Evolutionary conservation across 2,329 filamentous ascomycete genomes (phyloP).

Genomic region (Trichoderma semiorbis): DNA sequence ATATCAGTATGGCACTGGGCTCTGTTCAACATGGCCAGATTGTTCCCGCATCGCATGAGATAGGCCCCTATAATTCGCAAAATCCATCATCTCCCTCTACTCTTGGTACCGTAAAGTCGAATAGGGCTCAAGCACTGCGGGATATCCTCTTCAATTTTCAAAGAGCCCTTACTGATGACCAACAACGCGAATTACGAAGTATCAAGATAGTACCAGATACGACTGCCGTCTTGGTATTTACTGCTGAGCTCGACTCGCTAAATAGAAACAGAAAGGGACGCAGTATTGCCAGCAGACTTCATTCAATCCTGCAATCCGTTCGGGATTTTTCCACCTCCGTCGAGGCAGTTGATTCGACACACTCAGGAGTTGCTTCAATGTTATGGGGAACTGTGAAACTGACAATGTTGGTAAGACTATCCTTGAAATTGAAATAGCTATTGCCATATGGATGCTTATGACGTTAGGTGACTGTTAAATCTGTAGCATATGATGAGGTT

Average conservation of each 20-base stretch:
- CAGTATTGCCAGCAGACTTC: conserved; percentile 30
- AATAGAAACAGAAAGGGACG: conserved; percentile 25
- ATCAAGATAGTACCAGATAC: conserved; percentile 24
- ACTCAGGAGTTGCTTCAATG: conserved; percentile 37
- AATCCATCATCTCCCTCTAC: neutral
- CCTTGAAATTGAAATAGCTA: rapidly evolving
- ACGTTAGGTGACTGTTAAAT: conserved; percentile 32
- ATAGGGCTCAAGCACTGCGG: neutral
- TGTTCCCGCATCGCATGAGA: neutral
- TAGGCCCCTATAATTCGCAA: no score
- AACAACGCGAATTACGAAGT: neutral
- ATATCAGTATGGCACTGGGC: neutral
- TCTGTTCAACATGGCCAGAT: neutral
- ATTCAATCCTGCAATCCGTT: conserved; percentile 34
- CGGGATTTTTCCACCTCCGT: conserved; percentile 36
- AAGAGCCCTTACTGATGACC: neutral
- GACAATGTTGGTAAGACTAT: conserved; percentile 33
- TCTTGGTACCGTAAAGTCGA: neutral
- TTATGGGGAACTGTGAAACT: conserved; percentile 44
- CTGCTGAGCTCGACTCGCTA: conserved; percentile 30
- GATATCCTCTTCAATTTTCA: conserved; percentile 10
- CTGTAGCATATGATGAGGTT: conserved; percentile 38
- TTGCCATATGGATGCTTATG: neutral
- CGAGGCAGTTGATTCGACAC: conserved; percentile 36
- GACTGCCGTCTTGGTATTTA: conserved; percentile 33